These are phyloP conservation scores for Daldinia decipiens DNA, from an alignment of 495 filamentous ascomycete genomes.

Conservation along the genomic window DNA sequence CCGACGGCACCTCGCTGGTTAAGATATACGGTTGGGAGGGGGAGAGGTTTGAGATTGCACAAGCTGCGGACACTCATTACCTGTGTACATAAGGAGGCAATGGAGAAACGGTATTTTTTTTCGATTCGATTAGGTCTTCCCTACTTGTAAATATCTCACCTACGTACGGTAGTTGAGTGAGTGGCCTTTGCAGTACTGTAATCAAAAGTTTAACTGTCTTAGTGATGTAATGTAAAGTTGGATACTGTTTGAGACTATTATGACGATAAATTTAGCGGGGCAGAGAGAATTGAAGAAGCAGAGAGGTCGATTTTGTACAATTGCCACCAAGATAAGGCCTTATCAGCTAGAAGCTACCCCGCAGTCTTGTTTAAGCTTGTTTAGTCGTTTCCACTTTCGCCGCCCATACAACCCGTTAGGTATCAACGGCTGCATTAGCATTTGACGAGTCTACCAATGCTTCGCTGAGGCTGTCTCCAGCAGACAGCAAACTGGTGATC, in stretches of 20 bases:
- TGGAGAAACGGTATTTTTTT: not conserved
- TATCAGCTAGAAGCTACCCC: constrained; percentile 41
- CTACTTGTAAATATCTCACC: not conserved
- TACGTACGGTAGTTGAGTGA: not conserved
- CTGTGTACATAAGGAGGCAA: constrained; percentile 12
- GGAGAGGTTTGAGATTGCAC: constrained; percentile 12
- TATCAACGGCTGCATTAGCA: not conserved
- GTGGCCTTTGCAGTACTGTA: not conserved
- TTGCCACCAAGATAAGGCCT: constrained; percentile 34
- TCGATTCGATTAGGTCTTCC: not conserved
- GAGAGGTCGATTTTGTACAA: not conserved
- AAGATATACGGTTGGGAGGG: constrained; percentile 7
- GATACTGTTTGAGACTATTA: not conserved
- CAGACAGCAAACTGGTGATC: constrained; percentile 31
- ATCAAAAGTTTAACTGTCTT: not conserved
- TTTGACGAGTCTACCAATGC: not conserved
- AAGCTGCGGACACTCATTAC: not conserved
- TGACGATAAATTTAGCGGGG: constrained; percentile 17
- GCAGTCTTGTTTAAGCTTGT: constrained; percentile 21
- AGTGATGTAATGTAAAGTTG: constrained; percentile 8
- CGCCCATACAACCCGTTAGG: not conserved
- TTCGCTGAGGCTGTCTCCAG: constrained; percentile 1
- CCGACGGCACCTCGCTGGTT: constrained; percentile 9
- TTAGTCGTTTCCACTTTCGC: constrained; percentile 1
- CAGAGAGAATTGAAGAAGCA: not conserved